Conservation (phyloP, 129 eudicot species). For the Chrysanthemum seticuspe region DNA sequence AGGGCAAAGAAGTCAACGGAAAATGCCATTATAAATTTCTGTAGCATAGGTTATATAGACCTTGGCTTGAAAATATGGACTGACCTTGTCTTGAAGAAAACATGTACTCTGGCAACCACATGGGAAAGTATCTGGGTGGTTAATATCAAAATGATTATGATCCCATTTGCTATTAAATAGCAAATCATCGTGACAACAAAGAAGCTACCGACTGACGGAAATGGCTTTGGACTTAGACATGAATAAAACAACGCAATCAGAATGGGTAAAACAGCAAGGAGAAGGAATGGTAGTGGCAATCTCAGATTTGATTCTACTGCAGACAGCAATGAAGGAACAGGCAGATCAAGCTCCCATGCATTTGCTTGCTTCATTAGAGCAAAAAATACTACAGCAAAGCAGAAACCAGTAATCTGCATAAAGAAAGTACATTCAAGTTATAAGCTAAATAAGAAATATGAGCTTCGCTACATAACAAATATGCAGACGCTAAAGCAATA, state of each 20-base stretch:
- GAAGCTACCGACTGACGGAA: constrained; percentile 63
- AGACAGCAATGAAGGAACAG: constrained; percentile 78
- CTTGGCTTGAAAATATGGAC: constrained; percentile 22
- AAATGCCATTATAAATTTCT: background rate
- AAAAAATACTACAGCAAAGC: constrained; percentile 72
- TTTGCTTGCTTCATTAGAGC: constrained; percentile 94
- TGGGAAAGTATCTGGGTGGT: constrained; percentile 56
- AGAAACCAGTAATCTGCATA: constrained; percentile 82
- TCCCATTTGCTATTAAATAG: constrained; percentile 79
- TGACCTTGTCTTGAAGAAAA: constrained; percentile 70
- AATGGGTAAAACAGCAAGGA: constrained; percentile 52
- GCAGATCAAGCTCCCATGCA: constrained; percentile 89
- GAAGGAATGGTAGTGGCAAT: constrained; percentile 64
- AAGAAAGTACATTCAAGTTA: constrained; percentile 15
- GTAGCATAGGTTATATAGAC: constrained; percentile 3
- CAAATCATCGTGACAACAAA: constrained; percentile 63
- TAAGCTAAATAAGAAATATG: constrained; percentile 17
- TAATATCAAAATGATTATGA: constrained; percentile 44
- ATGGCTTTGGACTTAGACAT: constrained; percentile 39
- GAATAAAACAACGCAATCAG: constrained; percentile 59
- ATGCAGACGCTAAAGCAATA: background rate
- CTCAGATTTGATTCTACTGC: constrained; percentile 79
- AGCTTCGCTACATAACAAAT: constrained; percentile 5
- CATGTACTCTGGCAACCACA: constrained; percentile 58
- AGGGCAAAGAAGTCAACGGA: constrained; percentile 14